Conservation (phyloP, 1,284 basidiomycete species). For the Rhodofomes roseus region DNA sequence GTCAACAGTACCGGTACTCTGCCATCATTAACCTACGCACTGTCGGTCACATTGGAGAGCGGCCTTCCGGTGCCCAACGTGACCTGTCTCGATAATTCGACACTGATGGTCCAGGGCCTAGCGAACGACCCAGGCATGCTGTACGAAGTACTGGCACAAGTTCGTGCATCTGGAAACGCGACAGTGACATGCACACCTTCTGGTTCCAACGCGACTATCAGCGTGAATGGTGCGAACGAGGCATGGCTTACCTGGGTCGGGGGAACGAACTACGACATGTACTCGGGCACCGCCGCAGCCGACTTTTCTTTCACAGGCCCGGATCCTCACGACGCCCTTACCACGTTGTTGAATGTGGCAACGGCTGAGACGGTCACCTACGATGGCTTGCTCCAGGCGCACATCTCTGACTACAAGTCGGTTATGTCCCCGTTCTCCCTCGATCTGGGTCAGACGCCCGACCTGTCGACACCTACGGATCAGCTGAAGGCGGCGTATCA, state of each 20-base stretch:
- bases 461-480: constrained; percentile 55
- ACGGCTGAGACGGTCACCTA: constrained; percentile 29
- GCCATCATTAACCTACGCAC: constrained; percentile 47
- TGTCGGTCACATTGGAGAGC: constrained; percentile 42
- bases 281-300: constrained; percentile 52
- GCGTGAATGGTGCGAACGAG: constrained; percentile 40
- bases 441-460: constrained; percentile 53
- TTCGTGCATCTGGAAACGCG: constrained; percentile 25
- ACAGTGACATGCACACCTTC: constrained; percentile 32
- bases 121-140: constrained; percentile 56
- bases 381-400: constrained; percentile 36
- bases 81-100: constrained; percentile 54
- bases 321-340: constrained; percentile 52
- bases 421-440: constrained; percentile 49
- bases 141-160: constrained; percentile 62
- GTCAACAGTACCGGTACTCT: constrained; percentile 35
- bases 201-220: constrained; percentile 51
- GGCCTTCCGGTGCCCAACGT: constrained; percentile 55
- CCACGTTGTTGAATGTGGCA: constrained; percentile 35
- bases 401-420: constrained; percentile 47
- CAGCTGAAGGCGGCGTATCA: constrained; percentile 48
- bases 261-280: constrained; percentile 62
- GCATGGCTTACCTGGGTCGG: constrained; percentile 69
- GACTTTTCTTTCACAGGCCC: constrained; percentile 59
- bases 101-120: constrained; percentile 54